Base-by-base conservation (phyloP, 148 eudicot genomes). In the Fagopyrum homotropicum region DNA sequence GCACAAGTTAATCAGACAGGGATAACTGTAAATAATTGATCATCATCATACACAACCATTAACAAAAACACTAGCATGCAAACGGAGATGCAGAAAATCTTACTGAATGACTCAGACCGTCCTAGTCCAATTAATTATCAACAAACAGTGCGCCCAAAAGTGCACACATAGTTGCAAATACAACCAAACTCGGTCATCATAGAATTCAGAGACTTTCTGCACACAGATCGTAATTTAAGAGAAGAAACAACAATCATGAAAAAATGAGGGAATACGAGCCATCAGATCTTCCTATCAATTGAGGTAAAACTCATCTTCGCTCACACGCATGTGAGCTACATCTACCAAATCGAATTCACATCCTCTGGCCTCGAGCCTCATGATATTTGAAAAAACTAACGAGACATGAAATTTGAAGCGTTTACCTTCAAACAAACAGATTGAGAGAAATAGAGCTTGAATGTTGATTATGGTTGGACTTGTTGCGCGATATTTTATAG, bases 241-340 rank as follows among this genome's bases (percentile, higher is more conserved):
- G 9, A 11, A 2, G 0, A 63, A 7, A 17, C 22, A 40, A 11
- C 1, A 72, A 26, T 49, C 45, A 52, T 17, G 12, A 17, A 14
- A 4, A 17, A 44, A 50, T 0, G 14, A 47, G 70, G 63, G 10
- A 29, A 12, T 12, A 30, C 3, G 22, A 66, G 46, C 86, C 83
- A 86, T 86, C 87, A 86, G 89, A 86, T 87, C 87, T 87, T 87
- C 87, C 87, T 84, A 84, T 86, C 68, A 22, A 22, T 61, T 75
- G 82, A 80, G 81, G 79, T 73, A 66, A 79, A 61, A 83, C 60
- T 84, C 85, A 82, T 66, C 71, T 66, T n/a, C 46, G 2, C 64
- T 19, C 64, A 19, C 64, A 17, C 14, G 43, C 9, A 11, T 63
- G 69, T 30, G 69, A 63, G 45, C 11, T 29, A 30, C 71, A 66